These are phyloP conservation scores for Skeletonema tropicum DNA, from an alignment of 108 stramenopile species.

Conservation along the genomic window DNA sequence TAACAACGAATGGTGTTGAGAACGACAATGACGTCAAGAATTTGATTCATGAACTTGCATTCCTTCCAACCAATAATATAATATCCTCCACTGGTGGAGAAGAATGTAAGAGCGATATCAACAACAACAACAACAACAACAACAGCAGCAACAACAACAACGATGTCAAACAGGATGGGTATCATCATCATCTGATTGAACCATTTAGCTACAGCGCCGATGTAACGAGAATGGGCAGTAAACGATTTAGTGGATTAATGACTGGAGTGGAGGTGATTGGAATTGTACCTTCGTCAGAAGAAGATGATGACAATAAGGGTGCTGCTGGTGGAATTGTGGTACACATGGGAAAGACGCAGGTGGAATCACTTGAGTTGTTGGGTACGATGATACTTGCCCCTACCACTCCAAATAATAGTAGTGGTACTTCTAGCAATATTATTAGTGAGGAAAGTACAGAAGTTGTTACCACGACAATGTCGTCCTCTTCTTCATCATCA, in stretches of 20 bases:
- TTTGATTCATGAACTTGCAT: slow-evolving; percentile 1
- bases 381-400: slow-evolving; percentile 36
- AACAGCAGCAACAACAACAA: background rate
- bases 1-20: background rate
- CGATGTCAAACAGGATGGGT: background rate
- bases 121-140: background rate
- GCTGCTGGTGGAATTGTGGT: slow-evolving; percentile 29
- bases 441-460: background rate
- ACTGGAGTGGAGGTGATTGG: slow-evolving; percentile 40
- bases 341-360: slow-evolving; percentile 32
- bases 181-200: slow-evolving; percentile 42
- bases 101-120: background rate
- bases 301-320: background rate
- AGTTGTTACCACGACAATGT: background rate
- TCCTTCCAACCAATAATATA: background rate
- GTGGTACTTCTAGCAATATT: background rate
- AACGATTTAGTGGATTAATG: slow-evolving; percentile 28
- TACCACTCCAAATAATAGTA: background rate
- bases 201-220: slow-evolving; percentile 48
- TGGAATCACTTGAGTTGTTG: slow-evolving; percentile 31
- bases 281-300: slow-evolving; percentile 5
- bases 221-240: slow-evolving; percentile 15
- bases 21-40: background rate
- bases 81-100: background rate
- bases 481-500: background rate